Conservation (phyloP, 306 rosid species). For the Sicyos edulis region DNA sequence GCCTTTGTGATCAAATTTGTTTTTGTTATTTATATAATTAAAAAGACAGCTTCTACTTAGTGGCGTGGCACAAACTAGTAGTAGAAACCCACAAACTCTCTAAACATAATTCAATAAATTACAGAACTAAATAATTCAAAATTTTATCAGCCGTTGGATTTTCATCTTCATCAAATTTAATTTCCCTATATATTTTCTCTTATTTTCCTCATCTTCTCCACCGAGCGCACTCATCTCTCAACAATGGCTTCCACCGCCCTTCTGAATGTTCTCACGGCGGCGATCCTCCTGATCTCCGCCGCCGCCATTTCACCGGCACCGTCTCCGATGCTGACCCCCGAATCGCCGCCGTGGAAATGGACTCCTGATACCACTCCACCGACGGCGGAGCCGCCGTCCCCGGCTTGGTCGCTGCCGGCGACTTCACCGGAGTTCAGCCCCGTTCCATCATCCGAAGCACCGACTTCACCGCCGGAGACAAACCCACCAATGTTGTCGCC, state of each 20-base stretch:
- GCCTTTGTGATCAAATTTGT: not conserved
- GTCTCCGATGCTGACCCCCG: not conserved
- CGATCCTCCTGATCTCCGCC: constrained; percentile 9
- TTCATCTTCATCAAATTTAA: not conserved
- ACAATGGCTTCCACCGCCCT: constrained; percentile 22
- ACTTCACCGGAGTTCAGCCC: constrained; percentile 3
- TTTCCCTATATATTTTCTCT: not conserved
- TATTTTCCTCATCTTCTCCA: not conserved
- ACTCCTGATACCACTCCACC: constrained; percentile 5
- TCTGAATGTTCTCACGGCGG: not conserved
- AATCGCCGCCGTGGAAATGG: constrained; percentile 17
- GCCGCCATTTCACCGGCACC: not conserved
- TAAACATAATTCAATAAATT: not conserved
- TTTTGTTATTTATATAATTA: not conserved
- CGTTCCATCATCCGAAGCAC: not conserved
- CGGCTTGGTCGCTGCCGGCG: not conserved
- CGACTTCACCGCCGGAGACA: not conserved
- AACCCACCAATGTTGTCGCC: constrained; percentile 12
- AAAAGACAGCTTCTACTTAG: constrained; percentile 13
- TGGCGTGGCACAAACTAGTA: constrained; percentile 18
- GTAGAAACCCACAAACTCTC: constrained; percentile 16
- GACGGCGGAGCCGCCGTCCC: not conserved
- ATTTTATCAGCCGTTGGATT: constrained; percentile 9
- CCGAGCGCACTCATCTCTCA: not conserved
- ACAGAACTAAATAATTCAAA: not conserved